Percentiles rank a stretch among this genome's conserved stretches.
Evolutionary conservation across 2,329 filamentous ascomycete species (phyloP).

Genomic region (Fusarium incarnatum): DNA sequence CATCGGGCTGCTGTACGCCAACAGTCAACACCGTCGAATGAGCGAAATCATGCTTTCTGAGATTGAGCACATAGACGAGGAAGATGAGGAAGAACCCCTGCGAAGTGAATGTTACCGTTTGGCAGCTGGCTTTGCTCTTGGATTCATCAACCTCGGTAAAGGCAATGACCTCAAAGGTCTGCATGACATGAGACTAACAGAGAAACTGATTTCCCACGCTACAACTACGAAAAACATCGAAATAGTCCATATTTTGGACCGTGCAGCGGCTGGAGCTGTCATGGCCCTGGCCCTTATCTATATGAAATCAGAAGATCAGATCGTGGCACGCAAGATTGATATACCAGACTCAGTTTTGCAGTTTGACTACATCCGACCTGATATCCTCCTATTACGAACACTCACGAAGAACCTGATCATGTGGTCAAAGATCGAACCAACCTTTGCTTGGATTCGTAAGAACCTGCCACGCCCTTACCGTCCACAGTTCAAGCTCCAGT

Average conservation of each 20-base stretch:
- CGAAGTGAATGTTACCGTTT: constrained; percentile 96
- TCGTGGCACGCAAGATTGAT: constrained; percentile 90
- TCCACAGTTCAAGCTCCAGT: constrained; percentile 68
- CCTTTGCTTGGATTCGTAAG: constrained; percentile 77
- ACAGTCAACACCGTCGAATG: constrained; percentile 97
- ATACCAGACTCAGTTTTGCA: constrained; percentile 90
- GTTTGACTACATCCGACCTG: constrained; percentile 95
- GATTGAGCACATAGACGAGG: constrained; percentile 84
- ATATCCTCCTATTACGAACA: constrained; percentile 90
- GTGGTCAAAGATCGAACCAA: constrained; percentile 85
- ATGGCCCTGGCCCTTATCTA: constrained; percentile 92
- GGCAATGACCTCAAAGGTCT: constrained; percentile 88
- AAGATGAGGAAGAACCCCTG: constrained; percentile 85
- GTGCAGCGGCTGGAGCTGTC: constrained; percentile 92
- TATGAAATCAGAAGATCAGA: constrained; percentile 93
- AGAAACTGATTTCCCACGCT: constrained; percentile 86
- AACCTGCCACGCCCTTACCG: constrained; percentile 80
- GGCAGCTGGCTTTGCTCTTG: constrained; percentile 91
- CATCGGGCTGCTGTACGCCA: constrained; percentile 92
- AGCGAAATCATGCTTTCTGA: constrained; percentile 99
- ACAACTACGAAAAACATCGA: constrained; percentile 92
- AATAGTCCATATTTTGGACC: constrained; percentile 90
- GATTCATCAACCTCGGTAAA: constrained; percentile 93
- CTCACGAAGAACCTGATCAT: constrained; percentile 91
- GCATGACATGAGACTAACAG: constrained; percentile 92